These are phyloP conservation scores for Fusarium devonianum DNA, from an alignment of 2,329 filamentous ascomycete genomes.

Conservation along the genomic window DNA sequence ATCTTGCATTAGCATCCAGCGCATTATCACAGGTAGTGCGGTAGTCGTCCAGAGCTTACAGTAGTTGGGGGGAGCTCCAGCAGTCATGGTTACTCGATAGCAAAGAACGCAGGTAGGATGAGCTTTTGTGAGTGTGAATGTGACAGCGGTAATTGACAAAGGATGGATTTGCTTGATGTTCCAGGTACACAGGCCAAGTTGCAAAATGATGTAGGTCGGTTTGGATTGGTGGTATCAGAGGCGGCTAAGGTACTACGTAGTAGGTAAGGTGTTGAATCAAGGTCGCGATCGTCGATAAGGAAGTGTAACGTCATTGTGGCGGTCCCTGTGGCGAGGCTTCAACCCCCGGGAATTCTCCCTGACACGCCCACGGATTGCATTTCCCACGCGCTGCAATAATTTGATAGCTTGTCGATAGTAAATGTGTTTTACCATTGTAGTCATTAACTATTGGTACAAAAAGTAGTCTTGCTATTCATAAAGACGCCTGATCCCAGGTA, in stretches of 20 bases:
- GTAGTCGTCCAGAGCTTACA: conserved; percentile 53
- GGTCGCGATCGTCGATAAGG: conserved; percentile 19
- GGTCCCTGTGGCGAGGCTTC: conserved; percentile 41
- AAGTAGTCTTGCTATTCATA: too few relatives aligned
- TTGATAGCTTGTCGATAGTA: too few relatives aligned
- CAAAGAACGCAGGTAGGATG: conserved; percentile 1
- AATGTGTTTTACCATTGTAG: too few relatives aligned
- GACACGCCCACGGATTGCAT: too few relatives aligned
- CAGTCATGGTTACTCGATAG: conserved; percentile 42
- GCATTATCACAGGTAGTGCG: conserved; percentile 20
- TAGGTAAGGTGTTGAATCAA: conserved; percentile 19
- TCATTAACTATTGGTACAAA: too few relatives aligned
- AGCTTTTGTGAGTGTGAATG: too few relatives aligned
- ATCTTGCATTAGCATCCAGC: conserved; percentile 23
- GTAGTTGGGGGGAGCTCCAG: conserved; percentile 62
- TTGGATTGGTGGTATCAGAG: conserved; percentile 6
- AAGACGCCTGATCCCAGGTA: too few relatives aligned
- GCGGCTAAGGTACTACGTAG: too few relatives aligned
- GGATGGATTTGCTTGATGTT: too few relatives aligned
- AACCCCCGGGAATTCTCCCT: background rate
- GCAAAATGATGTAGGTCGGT: conserved; percentile 13
- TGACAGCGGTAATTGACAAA: too few relatives aligned
- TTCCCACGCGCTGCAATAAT: too few relatives aligned
- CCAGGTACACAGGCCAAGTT: conserved; percentile 18
- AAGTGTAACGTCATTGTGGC: conserved; percentile 54